Evolutionary conservation across 139 green algal genomes (phyloP), one percentile per base, ranked within the genome.

Genomic region (Raphidocelis subcapitata): DNA sequence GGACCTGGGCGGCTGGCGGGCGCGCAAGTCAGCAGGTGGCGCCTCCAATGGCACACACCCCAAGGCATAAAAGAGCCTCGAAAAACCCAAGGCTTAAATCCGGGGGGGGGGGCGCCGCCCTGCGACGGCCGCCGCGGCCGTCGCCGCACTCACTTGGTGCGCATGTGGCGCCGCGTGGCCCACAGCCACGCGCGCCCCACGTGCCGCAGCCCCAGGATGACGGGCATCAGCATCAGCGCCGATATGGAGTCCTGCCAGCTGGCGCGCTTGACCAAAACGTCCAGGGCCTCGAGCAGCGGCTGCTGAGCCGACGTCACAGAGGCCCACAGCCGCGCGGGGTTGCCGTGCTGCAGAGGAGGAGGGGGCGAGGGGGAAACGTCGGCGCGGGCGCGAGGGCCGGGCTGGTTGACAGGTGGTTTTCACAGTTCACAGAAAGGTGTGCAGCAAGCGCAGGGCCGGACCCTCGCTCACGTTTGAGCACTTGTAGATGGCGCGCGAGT

Each of bases 171-270:
- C 55, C 55, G 24, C n/a, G 55, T 62, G 26, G 16, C 55, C 55
- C 55, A 62, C 26, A 62, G 55, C 55, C 55, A 62, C 55, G 26
- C n/a, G 55, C 10, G 5, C 55, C 55, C 35, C 36, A 54, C 20
- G 23, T 69, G 32, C 63, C 41, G 37, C 46, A 72, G 24, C 46
- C 35, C 35, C 16, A 51, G 5, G 31, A 57, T 54, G 63, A 55
- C 24, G 26, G 44, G 12, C 33, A 51, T 72, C 46, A n/a, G 49
- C 28, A 23, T 14, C 31, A 77, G 61, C 36, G 70, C 70, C 23
- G 61, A 60, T 5, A 77, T 77, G 46, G 59, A 70, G 61, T 77
- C 70, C 4, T 60, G 28, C 70, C 70, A 77, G 70, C 70, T 77
- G 32, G 70, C 61, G 1, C 32, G 46, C 61, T 77, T 77, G 29